A percentile compares a stretch with the other conserved stretches of the same genome.
Conservation (phyloP, 176 grass and related monocot species). For the Cymbopogon citratus region DNA sequence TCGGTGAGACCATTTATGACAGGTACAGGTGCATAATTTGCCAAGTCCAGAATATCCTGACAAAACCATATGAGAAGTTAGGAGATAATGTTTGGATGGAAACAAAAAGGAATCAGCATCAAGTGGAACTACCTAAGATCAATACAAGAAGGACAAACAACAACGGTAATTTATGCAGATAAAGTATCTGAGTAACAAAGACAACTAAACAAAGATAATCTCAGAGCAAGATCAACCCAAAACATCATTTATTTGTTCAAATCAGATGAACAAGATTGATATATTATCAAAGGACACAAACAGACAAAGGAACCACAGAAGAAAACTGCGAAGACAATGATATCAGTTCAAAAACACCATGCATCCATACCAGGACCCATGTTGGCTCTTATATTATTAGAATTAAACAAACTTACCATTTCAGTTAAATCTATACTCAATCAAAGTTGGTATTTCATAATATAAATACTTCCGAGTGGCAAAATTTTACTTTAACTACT, state of each 20-base stretch:
- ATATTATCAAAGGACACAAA: neutral
- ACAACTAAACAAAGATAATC: neutral
- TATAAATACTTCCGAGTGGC: neutral
- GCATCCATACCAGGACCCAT: neutral
- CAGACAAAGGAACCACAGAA: neutral
- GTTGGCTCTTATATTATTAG: conserved; percentile 1
- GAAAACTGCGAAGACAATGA: neutral
- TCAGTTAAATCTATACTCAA: neutral
- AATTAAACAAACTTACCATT: conserved; percentile 1
- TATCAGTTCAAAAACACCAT: neutral
- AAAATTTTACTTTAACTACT: neutral
- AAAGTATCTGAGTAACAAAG: neutral
- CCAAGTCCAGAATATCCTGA: conserved; percentile 97
- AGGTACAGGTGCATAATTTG: conserved; percentile 77
- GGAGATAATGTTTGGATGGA: neutral
- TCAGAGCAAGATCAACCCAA: neutral
- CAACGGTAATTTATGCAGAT: neutral
- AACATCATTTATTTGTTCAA: neutral
- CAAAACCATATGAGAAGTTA: conserved; percentile 28
- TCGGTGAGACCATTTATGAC: conserved; percentile 91
- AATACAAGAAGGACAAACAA: neutral
- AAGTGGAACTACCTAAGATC: neutral
- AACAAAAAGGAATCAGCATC: neutral
- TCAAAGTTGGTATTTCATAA: neutral
- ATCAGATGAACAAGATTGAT: neutral